These are phyloP conservation scores for Hibiscus syriacus DNA, from an alignment of 345 rosid species.

Conservation along the genomic window DNA sequence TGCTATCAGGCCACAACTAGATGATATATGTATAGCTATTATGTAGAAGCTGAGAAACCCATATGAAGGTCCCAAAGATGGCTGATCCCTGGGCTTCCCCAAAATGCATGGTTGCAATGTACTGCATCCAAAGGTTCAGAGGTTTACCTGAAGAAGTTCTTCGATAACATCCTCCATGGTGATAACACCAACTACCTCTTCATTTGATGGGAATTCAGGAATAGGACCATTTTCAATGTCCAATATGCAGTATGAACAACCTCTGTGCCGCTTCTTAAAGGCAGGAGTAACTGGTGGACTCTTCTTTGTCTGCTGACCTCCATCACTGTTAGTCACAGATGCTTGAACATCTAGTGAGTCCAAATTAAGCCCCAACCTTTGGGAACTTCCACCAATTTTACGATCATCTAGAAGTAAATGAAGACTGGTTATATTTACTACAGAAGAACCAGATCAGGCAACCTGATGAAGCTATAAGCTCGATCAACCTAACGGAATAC, in stretches of 20 bases:
- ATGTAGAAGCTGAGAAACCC: too few relatives aligned
- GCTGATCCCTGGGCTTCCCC: too few relatives aligned
- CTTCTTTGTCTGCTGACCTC: slow-evolving; percentile 37
- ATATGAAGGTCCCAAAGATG: too few relatives aligned
- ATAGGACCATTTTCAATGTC: slow-evolving; percentile 61
- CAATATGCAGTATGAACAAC: too few relatives aligned
- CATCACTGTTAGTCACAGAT: slow-evolving; percentile 28
- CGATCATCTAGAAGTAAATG: slow-evolving; percentile 20
- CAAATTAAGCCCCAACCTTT: slow-evolving; percentile 22
- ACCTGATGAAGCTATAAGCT: slow-evolving; percentile 6
- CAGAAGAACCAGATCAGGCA: slow-evolving; percentile 9
- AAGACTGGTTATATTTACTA: not conserved
- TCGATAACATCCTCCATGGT: slow-evolving; percentile 96
- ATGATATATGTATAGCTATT: too few relatives aligned
- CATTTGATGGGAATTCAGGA: slow-evolving; percentile 60
- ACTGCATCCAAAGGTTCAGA: too few relatives aligned
- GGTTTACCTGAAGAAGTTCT: slow-evolving; percentile 92
- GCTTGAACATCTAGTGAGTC: slow-evolving; percentile 28
- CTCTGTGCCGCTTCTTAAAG: slow-evolving; percentile 78
- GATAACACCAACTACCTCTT: slow-evolving; percentile 84
- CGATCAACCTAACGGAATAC: not conserved
- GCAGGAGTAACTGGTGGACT: slow-evolving; percentile 44
- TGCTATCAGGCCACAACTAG: too few relatives aligned
- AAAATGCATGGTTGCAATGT: too few relatives aligned
- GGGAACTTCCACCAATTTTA: slow-evolving; percentile 5